A percentile compares a stretch with the other conserved stretches of the same genome.
Evolutionary conservation across 2,329 filamentous ascomycete species (phyloP).

Genomic region (Colletotrichum liaoningense): DNA sequence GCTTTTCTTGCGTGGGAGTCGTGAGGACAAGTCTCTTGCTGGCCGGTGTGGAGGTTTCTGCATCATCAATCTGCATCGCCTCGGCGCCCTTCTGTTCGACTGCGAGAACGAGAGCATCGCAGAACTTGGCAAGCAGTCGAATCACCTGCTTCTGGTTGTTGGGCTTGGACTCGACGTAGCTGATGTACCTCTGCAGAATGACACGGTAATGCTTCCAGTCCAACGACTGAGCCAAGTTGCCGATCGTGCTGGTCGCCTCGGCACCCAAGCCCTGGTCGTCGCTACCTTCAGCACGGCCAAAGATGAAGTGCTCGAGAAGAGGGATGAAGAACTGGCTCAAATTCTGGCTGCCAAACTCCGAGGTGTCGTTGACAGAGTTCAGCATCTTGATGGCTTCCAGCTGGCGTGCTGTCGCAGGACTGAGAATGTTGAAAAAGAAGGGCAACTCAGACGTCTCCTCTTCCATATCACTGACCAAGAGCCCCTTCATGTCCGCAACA

Average conservation of each 20-base stretch:
- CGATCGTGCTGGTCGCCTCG: constrained; percentile 86
- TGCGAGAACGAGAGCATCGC: constrained; percentile 77
- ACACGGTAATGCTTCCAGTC: constrained; percentile 93
- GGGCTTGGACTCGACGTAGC: constrained; percentile 83
- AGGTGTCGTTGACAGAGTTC: constrained; percentile 72
- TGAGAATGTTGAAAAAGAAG: constrained; percentile 93
- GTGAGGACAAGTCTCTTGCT: constrained; percentile 67
- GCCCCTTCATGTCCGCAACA: constrained; percentile 77
- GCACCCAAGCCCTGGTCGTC: constrained; percentile 90
- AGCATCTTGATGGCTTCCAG: constrained; percentile 85
- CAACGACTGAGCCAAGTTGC: constrained; percentile 77
- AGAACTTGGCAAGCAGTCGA: constrained; percentile 81
- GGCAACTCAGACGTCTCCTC: constrained; percentile 75
- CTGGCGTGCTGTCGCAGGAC: constrained; percentile 88
- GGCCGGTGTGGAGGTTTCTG: constrained; percentile 35
- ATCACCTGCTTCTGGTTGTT: constrained; percentile 89
- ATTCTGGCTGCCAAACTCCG: constrained; percentile 79
- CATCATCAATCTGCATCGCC: constrained; percentile 56
- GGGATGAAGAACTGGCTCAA: constrained; percentile 90
- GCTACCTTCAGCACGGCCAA: constrained; percentile 76
- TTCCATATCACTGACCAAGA: constrained; percentile 67
- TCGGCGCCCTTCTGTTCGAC: constrained; percentile 50
- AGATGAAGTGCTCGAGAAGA: constrained; percentile 92
- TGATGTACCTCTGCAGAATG: constrained; percentile 84
- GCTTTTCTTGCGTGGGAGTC: constrained; percentile 74